Evolutionary conservation across 805 yeast genomes (phyloP), one percentile per base, ranked within the genome.

Genomic region (Soucietia sequanensis): DNA sequence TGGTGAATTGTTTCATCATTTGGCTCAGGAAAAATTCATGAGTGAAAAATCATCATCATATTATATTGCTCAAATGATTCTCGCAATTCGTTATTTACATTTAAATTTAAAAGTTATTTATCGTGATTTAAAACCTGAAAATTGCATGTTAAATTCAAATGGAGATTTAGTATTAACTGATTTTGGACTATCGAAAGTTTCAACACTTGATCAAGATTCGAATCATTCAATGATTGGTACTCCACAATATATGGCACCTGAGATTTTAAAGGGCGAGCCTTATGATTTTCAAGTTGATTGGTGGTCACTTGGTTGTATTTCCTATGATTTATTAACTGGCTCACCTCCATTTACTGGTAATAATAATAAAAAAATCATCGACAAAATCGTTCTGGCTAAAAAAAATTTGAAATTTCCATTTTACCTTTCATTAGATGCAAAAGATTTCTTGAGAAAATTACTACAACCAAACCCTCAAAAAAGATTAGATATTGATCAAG

Each of bases 121-220:
- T 50, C 74, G 96, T 27, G 96, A 88, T 54, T 65, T 88, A 44
- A 88, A 88, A 58, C 96, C 96, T 4, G 96, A 88, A 58, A 88
- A 88, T 51, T 89, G 95, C 50, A 65, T 89, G 48, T 65, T 88
- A 24, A 86, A 87, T 49, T 65, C 77, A 2, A 58, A 68, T n/a
- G 96, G 96, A 0, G 93, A 88, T 54, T 65, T 88, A 38, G 81
- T 88, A 15, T 64, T 87, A 29, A 87, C 95, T 0, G 96, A 88
- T 58, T 88, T 68, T 43, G 74, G 74, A 1, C 54, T 68, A 27
- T 62, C 69, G 3, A 68, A 68, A 39, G 65, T 62, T n/a, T 49
- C 57, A 3, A 43, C 41, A 28, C 53, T 49, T 25, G 38, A 41
- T 21, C 48, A 45, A 7, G 34, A 41, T 21, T 47, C 41, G 27